Conservation (phyloP, 176 grass and related monocot species). For the maize (Zea mays) region DNA sequence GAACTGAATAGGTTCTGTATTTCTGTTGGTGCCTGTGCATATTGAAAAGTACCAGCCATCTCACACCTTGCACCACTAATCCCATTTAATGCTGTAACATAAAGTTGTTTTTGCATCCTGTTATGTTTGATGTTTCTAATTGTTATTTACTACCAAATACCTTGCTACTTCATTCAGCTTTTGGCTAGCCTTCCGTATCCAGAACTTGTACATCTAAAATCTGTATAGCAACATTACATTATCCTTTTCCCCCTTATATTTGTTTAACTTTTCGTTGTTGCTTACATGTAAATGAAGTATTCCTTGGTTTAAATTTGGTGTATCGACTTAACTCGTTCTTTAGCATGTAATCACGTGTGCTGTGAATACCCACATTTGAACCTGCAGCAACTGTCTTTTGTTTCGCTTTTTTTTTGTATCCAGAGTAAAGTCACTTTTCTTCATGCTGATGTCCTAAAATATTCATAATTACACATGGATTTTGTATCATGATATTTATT, state of each 20-base stretch:
- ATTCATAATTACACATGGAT: slow-evolving; percentile 11
- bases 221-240: not conserved
- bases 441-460: not conserved
- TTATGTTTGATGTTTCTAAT: not conserved
- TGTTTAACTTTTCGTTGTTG: not conserved
- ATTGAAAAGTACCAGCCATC: not conserved
- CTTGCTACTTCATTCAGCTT: slow-evolving; percentile 18
- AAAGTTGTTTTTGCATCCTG: not conserved
- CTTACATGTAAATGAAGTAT: slow-evolving; percentile 4
- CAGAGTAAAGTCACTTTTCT: not conserved
- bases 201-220: slow-evolving; percentile 5
- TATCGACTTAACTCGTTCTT: not conserved
- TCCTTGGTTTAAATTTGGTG: slow-evolving; percentile 13
- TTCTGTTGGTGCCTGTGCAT: not conserved
- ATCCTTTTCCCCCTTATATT: not conserved
- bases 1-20: not conserved
- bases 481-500: slow-evolving; percentile 32
- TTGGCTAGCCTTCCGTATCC: not conserved
- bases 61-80: not conserved
- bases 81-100: not conserved
- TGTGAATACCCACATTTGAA: not conserved
- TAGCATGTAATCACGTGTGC: not conserved
- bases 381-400: not conserved
- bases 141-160: not conserved
- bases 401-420: not conserved